A percentile compares a stretch with the other conserved stretches of the same genome.
Evolutionary conservation across 2,329 filamentous ascomycete genomes (phyloP).

Genomic region (Arthroderma uncinatum): DNA sequence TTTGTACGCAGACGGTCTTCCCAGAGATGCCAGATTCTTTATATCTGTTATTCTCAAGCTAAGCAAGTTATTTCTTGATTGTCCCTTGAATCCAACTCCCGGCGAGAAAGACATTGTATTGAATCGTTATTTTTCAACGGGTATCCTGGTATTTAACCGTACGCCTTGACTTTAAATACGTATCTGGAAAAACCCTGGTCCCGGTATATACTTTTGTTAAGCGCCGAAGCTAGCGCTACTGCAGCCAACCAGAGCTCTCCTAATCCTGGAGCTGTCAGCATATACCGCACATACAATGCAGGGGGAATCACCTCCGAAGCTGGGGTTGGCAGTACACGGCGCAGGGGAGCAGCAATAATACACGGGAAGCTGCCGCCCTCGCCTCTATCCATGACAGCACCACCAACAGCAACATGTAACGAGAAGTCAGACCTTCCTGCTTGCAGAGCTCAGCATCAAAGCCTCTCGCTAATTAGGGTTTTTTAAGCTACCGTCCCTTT

Average conservation of each 20-base stretch:
- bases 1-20: neutral
- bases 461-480: neutral
- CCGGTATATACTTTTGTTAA: neutral
- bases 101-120: neutral
- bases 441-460: neutral
- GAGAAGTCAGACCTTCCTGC: neutral
- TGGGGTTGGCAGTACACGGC: neutral
- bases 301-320: neutral
- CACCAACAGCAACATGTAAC: too few species aligned
- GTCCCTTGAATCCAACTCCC: too few species aligned
- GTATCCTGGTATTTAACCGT: neutral
- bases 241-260: neutral
- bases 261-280: neutral
- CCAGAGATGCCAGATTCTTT: too few species aligned
- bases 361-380: neutral
- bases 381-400: neutral
- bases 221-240: constrained; percentile 1
- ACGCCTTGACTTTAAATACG: neutral
- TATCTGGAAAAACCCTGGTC: neutral
- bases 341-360: neutral
- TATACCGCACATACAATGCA: too few species aligned
- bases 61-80: neutral
- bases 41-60: neutral
- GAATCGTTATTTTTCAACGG: constrained; percentile 1
- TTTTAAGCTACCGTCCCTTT: neutral